phyloP scores from a whole-genome alignment of 2,329 filamentous ascomycete genomes.

The Colletotrichum sublineola region DNA sequence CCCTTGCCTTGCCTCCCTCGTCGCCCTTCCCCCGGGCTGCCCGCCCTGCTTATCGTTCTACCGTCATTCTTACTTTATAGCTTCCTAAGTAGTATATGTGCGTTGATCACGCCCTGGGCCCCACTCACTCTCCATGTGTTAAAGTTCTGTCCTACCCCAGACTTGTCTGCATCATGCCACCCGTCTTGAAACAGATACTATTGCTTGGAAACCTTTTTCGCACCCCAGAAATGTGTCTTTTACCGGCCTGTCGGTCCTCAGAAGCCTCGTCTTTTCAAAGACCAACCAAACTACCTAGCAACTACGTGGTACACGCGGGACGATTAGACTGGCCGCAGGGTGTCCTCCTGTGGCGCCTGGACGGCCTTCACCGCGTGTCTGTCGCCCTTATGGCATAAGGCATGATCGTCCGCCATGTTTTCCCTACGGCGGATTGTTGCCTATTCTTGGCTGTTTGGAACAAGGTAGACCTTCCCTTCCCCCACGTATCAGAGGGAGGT shows the following conservation, averaged over 20 bases:
- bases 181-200: conserved; percentile 3
- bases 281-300: background rate
- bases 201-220: background rate
- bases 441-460: background rate
- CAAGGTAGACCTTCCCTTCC: background rate
- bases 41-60: background rate
- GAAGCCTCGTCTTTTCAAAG: background rate
- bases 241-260: background rate
- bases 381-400: background rate
- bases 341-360: background rate
- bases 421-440: too few relatives aligned
- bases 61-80: background rate
- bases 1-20: conserved; percentile 4
- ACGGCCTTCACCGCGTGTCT: background rate
- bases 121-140: background rate
- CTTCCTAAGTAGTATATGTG: background rate
- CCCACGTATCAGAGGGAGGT: background rate
- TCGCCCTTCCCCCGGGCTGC: background rate
- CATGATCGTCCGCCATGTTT: background rate
- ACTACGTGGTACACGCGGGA: background rate
- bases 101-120: background rate
- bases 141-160: background rate
- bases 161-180: background rate
- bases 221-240: background rate
- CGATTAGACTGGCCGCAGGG: background rate